phyloP scores from a whole-genome alignment of 2,329 filamentous ascomycete species.

The Aspergillus vadensis region DNA sequence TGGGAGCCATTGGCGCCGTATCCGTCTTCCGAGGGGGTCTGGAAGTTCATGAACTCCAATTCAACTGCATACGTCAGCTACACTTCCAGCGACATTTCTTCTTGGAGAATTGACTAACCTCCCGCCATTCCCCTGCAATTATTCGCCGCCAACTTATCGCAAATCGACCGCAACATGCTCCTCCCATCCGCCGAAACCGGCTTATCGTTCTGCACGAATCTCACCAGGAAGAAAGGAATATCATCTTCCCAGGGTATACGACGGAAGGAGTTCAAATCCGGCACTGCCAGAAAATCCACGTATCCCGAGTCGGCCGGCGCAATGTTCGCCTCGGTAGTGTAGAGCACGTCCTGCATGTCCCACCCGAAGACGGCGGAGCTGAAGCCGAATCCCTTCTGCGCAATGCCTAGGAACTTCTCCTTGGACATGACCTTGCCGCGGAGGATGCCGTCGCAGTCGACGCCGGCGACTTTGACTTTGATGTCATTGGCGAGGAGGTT shows the following conservation, averaged over 20 bases:
- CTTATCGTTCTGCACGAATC: constrained; percentile 73
- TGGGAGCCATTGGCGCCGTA: constrained; percentile 68
- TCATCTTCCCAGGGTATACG: constrained; percentile 88
- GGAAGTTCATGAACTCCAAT: constrained; percentile 70
- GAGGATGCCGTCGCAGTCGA: constrained; percentile 82
- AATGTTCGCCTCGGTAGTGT: constrained; percentile 65
- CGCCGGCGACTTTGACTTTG: constrained; percentile 80
- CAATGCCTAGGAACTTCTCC: constrained; percentile 84
- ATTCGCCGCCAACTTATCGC: constrained; percentile 64
- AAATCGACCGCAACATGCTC: constrained; percentile 67
- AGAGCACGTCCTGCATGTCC: constrained; percentile 94
- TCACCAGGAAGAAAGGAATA: constrained; percentile 79
- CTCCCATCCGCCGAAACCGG: constrained; percentile 76
- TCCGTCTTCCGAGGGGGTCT: constrained; percentile 31
- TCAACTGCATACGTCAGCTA: constrained; percentile 62
- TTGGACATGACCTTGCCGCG: constrained; percentile 89
- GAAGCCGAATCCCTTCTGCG: constrained; percentile 78
- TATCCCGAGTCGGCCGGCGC: constrained; percentile 86
- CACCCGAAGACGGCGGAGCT: constrained; percentile 91
- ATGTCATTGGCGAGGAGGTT: constrained; percentile 68
- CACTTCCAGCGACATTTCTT: neutral
- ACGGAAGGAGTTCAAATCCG: constrained; percentile 73
- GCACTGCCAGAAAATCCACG: constrained; percentile 76
- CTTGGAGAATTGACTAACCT: constrained; percentile 56
- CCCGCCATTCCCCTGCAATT: constrained; percentile 84